Evolutionary conservation across 2,329 filamentous ascomycete species (phyloP).

Genomic region (Neopestalotiopsis rosae): DNA sequence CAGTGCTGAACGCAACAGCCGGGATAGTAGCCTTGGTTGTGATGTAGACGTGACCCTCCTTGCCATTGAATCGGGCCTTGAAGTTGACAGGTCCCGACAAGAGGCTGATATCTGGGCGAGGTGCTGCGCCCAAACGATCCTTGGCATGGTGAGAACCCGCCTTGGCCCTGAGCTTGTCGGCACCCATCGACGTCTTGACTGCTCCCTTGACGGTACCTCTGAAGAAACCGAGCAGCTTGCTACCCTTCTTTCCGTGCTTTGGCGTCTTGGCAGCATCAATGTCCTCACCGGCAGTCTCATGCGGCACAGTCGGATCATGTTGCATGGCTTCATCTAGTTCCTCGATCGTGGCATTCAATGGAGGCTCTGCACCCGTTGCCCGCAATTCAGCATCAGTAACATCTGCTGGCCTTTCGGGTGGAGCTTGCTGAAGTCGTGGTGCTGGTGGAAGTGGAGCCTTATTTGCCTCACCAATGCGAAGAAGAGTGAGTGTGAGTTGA

Average conservation of each 20-base stretch:
- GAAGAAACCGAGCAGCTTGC: constrained; percentile 66
- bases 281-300: constrained; percentile 46
- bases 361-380: constrained; percentile 48
- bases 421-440: constrained; percentile 41
- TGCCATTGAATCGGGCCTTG: constrained; percentile 71
- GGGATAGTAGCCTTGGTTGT: constrained; percentile 70
- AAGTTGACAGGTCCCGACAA: constrained; percentile 77
- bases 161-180: constrained; percentile 74
- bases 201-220: constrained; percentile 73
- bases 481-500: constrained; percentile 79
- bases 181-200: constrained; percentile 73
- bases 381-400: constrained; percentile 56
- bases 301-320: constrained; percentile 43
- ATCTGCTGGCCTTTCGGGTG: constrained; percentile 40
- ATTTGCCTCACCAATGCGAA: constrained; percentile 82
- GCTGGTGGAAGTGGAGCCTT: constrained; percentile 76
- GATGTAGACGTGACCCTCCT: constrained; percentile 76
- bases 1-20: constrained; percentile 68
- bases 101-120: constrained; percentile 48
- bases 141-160: constrained; percentile 66
- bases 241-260: constrained; percentile 45
- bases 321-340: constrained; percentile 70
- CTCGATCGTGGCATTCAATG: constrained; percentile 65
- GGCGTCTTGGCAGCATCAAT: constrained; percentile 51
- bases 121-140: constrained; percentile 74